Percentiles rank a stretch among this genome's conserved stretches.
Conservation (phyloP, 2,329 filamentous ascomycete species). For the Ophiostoma piceae region DNA sequence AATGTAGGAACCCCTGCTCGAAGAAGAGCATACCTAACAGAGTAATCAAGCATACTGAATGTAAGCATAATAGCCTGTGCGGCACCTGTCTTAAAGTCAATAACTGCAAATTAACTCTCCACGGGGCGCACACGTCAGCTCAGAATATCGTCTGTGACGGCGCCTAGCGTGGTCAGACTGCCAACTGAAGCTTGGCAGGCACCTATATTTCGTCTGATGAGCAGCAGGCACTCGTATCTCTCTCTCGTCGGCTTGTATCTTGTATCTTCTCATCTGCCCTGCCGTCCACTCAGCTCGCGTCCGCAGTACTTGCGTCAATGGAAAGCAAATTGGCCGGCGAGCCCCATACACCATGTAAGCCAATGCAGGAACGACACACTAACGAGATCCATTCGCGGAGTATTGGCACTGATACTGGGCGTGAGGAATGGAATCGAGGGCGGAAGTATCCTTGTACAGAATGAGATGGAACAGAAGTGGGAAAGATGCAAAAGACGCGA, state of each 20-base stretch:
- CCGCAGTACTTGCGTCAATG: neutral
- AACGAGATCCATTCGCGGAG: neutral
- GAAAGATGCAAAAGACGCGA: neutral
- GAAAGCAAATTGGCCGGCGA: neutral
- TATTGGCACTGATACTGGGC: neutral
- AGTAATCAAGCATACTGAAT: neutral
- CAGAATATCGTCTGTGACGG: neutral
- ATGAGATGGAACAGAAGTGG: neutral
- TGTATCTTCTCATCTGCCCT: neutral
- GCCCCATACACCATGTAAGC: constrained; percentile 3
- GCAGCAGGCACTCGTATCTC: neutral
- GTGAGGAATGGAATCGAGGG: neutral
- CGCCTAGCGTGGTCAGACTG: neutral
- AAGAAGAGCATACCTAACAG: neutral
- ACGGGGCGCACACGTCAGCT: neutral
- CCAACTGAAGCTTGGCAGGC: neutral
- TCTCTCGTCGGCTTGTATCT: neutral
- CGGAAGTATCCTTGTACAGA: neutral
- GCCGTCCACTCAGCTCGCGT: neutral
- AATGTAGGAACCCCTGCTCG: neutral
- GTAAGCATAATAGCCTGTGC: neutral
- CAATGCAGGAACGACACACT: constrained; percentile 7
- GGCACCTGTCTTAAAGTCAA: neutral
- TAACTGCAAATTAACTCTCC: neutral
- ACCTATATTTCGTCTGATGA: neutral